Evolutionary conservation across 306 rosid species (phyloP).

Genomic region (Casuarina equisetifolia): DNA sequence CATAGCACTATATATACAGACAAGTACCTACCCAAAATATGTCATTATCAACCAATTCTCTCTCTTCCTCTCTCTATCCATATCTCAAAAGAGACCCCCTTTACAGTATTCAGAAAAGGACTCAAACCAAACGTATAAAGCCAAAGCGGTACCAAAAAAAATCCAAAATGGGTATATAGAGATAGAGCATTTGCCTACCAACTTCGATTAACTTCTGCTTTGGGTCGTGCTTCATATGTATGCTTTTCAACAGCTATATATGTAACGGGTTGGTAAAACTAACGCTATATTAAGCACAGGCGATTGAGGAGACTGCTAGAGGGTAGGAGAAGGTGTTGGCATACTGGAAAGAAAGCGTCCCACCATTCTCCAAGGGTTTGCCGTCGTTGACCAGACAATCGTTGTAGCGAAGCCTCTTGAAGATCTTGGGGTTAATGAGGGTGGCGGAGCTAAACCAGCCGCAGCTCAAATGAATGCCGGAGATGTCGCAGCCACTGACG

Average conservation of each 20-base stretch:
- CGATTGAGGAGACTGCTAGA: slow-evolving; percentile 61
- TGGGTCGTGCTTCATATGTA: slow-evolving; percentile 18
- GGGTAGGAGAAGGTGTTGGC: slow-evolving; percentile 76
- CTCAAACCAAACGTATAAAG: not conserved
- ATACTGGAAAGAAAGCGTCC: slow-evolving; percentile 62
- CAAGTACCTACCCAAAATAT: not conserved
- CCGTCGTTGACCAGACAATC: slow-evolving; percentile 91
- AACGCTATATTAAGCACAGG: slow-evolving; percentile 29
- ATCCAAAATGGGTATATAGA: not conserved
- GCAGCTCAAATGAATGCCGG: slow-evolving; percentile 64
- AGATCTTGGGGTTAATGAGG: slow-evolving; percentile 72
- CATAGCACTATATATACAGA: slow-evolving; percentile 39
- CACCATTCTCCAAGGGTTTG: slow-evolving; percentile 58
- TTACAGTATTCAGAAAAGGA: not conserved
- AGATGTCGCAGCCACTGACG: slow-evolving; percentile 66
- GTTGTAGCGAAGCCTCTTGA: slow-evolving; percentile 74
- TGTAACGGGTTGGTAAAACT: not conserved
- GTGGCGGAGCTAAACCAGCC: slow-evolving; percentile 96
- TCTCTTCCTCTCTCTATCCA: not conserved
- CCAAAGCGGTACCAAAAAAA: slow-evolving; percentile 10
- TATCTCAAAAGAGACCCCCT: slow-evolving; percentile 5
- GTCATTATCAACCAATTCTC: slow-evolving; percentile 7
- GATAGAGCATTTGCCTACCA: not conserved
- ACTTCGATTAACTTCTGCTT: not conserved
- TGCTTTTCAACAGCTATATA: not conserved